Evolutionary conservation across 2,329 filamentous ascomycete genomes (phyloP), one percentile per base, ranked within the genome.

Genomic region (Sporothrix humicola): DNA sequence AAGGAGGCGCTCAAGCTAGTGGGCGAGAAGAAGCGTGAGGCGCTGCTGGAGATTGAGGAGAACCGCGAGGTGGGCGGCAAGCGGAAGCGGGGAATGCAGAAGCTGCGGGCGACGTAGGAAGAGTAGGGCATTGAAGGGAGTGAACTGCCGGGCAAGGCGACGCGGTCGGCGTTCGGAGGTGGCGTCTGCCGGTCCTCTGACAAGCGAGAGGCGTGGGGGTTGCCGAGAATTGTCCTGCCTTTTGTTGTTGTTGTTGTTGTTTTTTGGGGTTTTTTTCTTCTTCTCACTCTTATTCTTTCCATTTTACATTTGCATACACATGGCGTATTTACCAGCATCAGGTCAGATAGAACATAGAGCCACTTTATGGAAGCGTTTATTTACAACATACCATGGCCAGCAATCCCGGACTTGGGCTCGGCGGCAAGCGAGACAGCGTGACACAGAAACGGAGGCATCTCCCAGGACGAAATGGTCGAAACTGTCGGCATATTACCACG

Each of bases 1-100:
- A 88, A 92, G 72, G 95, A 97, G 76, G 90, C 91, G 50, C 84
- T 99, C 79, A 98, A 97, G 86, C 82, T 93, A 63, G 96, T 99
- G 6, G 92, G 93, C n/a, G 93, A 97, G 85, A 97, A 95, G 88
- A 98, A 97, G 87, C 88, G 95, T 73, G 94, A 98, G 83, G 96
- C 95, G 0, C 81, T 95, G 81, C 82, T 98, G 78, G 93, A 97
- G 82, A 93, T 98, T 77, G 96, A 98, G 81, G 94, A 98, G 82
- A 92, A 93, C 12, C 91, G 92, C 78, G 95, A 98, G 83, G 94
- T 98, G 5, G 90, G 92, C 73, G 96, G 96, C n/a, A 96, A 97
- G 85, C 83, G 89, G 78, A 91, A 90, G 82, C 83, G 88, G 74
- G 85, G 83, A 13, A 90, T 88, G 84, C 83, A 87, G 79, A 91